These are phyloP conservation scores for Fusarium anguioides DNA, from an alignment of 2,329 filamentous ascomycete species.

Conservation along the genomic window DNA sequence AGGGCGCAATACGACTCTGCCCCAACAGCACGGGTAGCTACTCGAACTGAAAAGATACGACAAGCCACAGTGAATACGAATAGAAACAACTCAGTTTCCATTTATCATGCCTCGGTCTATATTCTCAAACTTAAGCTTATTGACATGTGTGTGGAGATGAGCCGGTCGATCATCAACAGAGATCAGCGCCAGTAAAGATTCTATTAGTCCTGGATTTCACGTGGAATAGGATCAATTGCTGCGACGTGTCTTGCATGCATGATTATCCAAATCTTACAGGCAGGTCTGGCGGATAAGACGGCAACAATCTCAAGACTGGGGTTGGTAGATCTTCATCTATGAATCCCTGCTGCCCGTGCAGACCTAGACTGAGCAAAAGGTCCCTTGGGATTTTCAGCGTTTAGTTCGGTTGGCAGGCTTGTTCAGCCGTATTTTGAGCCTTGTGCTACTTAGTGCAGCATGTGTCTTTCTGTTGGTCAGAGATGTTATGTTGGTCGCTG, in stretches of 20 bases:
- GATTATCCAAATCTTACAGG: constrained; percentile 3
- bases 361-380: constrained; percentile 26
- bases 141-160: constrained; percentile 7
- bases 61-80: neutral
- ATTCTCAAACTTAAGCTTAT: constrained; percentile 19
- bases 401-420: constrained; percentile 5
- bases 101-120: neutral
- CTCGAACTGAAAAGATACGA: constrained; percentile 1
- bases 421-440: constrained; percentile 12
- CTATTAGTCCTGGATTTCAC: neutral
- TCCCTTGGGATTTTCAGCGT: constrained; percentile 4
- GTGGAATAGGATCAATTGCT: neutral
- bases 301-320: constrained; percentile 12
- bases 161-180: constrained; percentile 13
- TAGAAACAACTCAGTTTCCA: neutral
- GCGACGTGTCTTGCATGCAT: constrained; percentile 12
- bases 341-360: constrained; percentile 8
- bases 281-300: constrained; percentile 28
- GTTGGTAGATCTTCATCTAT: constrained; percentile 26
- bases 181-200: neutral
- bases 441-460: constrained; percentile 5
- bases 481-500: neutral
- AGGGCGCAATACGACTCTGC: constrained; percentile 6
- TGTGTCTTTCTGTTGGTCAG: neutral
- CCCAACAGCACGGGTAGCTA: constrained; percentile 7